phyloP scores from a whole-genome alignment of 2,329 filamentous ascomycete genomes.

The Fusarium citri region DNA sequence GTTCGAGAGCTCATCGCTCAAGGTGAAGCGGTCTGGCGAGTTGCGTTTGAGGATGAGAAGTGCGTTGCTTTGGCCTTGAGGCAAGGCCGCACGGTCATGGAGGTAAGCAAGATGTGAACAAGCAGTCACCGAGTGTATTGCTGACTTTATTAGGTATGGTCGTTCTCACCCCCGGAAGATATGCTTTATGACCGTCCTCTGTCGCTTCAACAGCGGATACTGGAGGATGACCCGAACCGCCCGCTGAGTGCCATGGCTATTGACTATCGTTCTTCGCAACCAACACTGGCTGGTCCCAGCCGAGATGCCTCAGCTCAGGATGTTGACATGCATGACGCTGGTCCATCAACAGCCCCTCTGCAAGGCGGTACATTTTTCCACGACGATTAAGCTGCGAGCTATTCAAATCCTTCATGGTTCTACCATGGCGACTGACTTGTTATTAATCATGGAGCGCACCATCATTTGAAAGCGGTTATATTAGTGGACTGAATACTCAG shows the following conservation, averaged over 20 bases:
- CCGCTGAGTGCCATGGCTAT: conserved; percentile 64
- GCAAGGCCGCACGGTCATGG: conserved; percentile 91
- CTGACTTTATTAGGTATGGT: conserved; percentile 79
- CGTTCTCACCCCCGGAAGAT: conserved; percentile 88
- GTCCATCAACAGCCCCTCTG: conserved; percentile 65
- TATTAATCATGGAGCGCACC: conserved; percentile 23
- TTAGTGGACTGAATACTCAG: conserved; percentile 38
- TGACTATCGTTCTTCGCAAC: conserved; percentile 54
- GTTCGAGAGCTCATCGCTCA: conserved; percentile 92
- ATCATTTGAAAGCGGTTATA: conserved; percentile 11
- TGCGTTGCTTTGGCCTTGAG: conserved; percentile 94
- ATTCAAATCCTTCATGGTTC: conserved; percentile 8
- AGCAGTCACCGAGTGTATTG: background rate
- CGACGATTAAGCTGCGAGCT: conserved; percentile 53
- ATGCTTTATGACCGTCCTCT: conserved; percentile 64
- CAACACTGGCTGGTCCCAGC: conserved; percentile 47
- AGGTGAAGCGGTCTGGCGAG: conserved; percentile 95
- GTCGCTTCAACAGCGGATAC: conserved; percentile 60
- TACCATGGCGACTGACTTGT: conserved; percentile 23
- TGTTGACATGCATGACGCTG: conserved; percentile 67
- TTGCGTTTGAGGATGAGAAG: conserved; percentile 98
- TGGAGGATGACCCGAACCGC: conserved; percentile 60
- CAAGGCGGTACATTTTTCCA: conserved; percentile 64
- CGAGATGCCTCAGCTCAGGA: conserved; percentile 58
- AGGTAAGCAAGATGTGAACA: conserved; percentile 70